Conservation (phyloP, 495 filamentous ascomycete genomes). For the Tuber magnatum region DNA sequence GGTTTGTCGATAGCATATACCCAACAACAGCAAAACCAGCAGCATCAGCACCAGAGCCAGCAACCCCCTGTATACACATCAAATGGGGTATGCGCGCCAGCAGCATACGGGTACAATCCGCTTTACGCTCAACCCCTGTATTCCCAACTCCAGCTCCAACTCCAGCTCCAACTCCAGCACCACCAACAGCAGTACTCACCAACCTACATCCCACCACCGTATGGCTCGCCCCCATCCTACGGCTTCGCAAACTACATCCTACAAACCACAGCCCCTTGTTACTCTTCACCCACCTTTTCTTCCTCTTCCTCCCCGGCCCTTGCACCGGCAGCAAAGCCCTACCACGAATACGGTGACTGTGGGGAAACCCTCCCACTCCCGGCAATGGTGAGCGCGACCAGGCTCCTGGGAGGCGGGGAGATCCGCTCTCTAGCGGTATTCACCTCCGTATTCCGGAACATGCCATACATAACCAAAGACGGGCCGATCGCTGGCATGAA, state of each 20-base stretch:
- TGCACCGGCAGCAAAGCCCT: constrained; percentile 1
- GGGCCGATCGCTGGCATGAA: constrained; percentile 2
- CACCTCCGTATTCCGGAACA: neutral
- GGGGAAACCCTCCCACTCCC: constrained; percentile 16
- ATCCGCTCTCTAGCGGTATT: constrained; percentile 13
- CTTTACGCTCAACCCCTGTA: neutral
- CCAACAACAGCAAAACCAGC: neutral
- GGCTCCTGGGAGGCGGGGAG: neutral
- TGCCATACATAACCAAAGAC: constrained; percentile 7
- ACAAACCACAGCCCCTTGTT: neutral
- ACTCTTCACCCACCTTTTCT: neutral
- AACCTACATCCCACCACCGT: neutral
- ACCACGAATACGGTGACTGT: constrained; percentile 13
- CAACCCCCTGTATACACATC: neutral
- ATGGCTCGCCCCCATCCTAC: neutral
- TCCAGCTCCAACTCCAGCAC: neutral
- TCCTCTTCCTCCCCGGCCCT: neutral
- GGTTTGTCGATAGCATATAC: neutral
- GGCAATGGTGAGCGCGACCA: constrained; percentile 7
- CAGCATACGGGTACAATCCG: neutral
- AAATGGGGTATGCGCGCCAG: neutral
- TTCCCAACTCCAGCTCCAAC: neutral
- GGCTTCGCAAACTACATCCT: neutral
- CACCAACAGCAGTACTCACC: neutral
- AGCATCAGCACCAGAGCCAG: neutral